Evolutionary conservation across 257 asterid species (phyloP).

Genomic region (Forsythia suspensa): DNA sequence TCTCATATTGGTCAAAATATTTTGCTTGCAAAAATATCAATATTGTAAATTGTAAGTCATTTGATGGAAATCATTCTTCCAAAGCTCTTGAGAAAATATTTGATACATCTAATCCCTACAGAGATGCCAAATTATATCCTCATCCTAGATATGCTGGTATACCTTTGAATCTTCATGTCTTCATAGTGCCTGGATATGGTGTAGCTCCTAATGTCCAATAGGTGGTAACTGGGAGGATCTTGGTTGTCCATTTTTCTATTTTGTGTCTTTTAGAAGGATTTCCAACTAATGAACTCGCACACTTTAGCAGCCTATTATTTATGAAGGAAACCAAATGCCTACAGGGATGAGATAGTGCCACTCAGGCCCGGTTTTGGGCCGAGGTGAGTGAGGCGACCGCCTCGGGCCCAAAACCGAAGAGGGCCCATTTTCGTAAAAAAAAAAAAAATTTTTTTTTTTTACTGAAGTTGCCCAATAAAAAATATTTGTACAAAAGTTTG

Average conservation of each 20-base stretch:
- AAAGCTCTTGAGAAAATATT: constrained; percentile 87
- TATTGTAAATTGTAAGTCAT: constrained; percentile 58
- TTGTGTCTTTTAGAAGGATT: constrained; percentile 1
- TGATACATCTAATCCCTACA: constrained; percentile 58
- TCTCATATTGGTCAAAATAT: neutral
- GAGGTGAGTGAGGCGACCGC: too few relatives aligned
- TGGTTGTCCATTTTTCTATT: neutral
- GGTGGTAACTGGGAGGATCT: constrained; percentile 33
- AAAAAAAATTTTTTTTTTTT: too few relatives aligned
- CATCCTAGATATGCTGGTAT: constrained; percentile 81
- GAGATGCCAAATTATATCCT: constrained; percentile 67
- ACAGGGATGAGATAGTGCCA: constrained; percentile 99
- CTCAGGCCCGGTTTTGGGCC: too few relatives aligned
- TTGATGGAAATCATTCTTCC: constrained; percentile 86
- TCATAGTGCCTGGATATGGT: constrained; percentile 67
- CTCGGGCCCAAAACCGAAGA: too few relatives aligned
- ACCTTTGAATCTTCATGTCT: constrained; percentile 70
- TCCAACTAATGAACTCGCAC: constrained; percentile 5
- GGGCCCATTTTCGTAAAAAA: too few relatives aligned
- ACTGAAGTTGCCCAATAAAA: too few relatives aligned
- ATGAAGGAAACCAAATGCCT: constrained; percentile 93
- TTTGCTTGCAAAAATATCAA: constrained; percentile 9
- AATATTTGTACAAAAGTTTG: too few relatives aligned
- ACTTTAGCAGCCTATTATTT: constrained; percentile 80
- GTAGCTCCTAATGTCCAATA: constrained; percentile 76